A percentile compares a stretch with the other conserved stretches of the same genome.
Evolutionary conservation across 2,329 filamentous ascomycete genomes (phyloP).

Genomic region (Fusarium burgessii): DNA sequence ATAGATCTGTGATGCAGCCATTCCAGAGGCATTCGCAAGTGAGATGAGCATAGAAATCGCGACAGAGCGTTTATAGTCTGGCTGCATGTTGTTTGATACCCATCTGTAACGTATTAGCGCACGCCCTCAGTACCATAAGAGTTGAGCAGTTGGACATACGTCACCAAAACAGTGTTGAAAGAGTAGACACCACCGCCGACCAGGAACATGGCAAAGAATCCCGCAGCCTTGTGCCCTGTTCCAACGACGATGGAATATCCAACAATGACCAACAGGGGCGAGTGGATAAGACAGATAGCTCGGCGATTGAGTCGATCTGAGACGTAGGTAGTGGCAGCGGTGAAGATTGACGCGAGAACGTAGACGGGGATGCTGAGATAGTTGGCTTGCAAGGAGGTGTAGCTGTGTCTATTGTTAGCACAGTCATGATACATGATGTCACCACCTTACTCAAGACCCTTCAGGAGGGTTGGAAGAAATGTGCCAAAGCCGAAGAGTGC

Average conservation of each 20-base stretch:
- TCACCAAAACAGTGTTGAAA: slow-evolving; percentile 28
- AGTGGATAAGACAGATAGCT: slow-evolving; percentile 33
- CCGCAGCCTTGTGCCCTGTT: slow-evolving; percentile 40
- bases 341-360: slow-evolving; percentile 42
- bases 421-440: accelerated
- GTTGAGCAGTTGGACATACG: slow-evolving; percentile 11
- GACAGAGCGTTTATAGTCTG: slow-evolving; percentile 61
- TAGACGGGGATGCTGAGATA: slow-evolving; percentile 54
- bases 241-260: slow-evolving; percentile 49
- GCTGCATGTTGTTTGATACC: slow-evolving; percentile 61
- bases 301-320: slow-evolving; percentile 45
- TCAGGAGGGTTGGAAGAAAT: slow-evolving; percentile 53
- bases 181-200: slow-evolving; percentile 33
- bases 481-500: slow-evolving; percentile 52
- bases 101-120: slow-evolving; percentile 54
- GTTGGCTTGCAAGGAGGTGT: slow-evolving; percentile 49
- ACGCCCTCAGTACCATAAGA: accelerated
- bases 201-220: slow-evolving; percentile 45
- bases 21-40: slow-evolving; percentile 61
- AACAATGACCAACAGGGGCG: slow-evolving; percentile 41
- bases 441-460: slow-evolving; percentile 48
- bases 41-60: slow-evolving; percentile 60
- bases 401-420: background rate
- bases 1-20: slow-evolving; percentile 61
- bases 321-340: slow-evolving; percentile 18